A percentile compares a stretch with the other conserved stretches of the same genome.
These are phyloP conservation scores for Trichomonas vaginalis DNA, from an alignment of 208 protist genomes.

Conservation along the genomic window DNA sequence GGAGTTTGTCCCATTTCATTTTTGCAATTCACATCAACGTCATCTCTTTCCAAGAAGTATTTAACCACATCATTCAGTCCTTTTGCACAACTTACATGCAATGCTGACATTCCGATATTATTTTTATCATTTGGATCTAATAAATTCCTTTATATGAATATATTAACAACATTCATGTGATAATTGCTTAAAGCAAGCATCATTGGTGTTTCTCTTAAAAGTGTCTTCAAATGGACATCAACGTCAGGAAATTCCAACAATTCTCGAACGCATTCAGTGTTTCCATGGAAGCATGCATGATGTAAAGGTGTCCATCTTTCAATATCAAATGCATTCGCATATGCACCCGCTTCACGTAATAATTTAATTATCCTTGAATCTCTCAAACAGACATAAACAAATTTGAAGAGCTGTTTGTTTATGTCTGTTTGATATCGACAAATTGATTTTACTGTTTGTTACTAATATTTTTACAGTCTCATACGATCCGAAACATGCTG, in stretches of 20 bases:
- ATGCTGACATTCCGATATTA: not conserved
- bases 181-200: not conserved
- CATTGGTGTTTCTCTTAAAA: not conserved
- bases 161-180: not conserved
- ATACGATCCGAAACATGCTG: not conserved
- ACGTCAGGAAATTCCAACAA: not conserved
- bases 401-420: not conserved
- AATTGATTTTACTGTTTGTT: not conserved
- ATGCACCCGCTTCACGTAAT: not conserved
- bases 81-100: not conserved
- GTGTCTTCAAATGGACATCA: not conserved
- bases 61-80: not conserved
- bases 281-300: not conserved
- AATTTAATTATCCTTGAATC: not conserved
- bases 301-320: not conserved
- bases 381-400: not conserved
- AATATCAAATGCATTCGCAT: not conserved
- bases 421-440: not conserved
- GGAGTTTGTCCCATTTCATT: not conserved
- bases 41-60: not conserved
- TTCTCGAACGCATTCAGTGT: not conserved
- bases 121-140: not conserved
- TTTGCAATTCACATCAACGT: not conserved
- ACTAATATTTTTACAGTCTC: not conserved
- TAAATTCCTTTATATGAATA: not conserved